Evolutionary conservation across 2,329 filamentous ascomycete species (phyloP), one percentile per base, ranked within the genome.

Genomic region (Colletotrichum falcatum): DNA sequence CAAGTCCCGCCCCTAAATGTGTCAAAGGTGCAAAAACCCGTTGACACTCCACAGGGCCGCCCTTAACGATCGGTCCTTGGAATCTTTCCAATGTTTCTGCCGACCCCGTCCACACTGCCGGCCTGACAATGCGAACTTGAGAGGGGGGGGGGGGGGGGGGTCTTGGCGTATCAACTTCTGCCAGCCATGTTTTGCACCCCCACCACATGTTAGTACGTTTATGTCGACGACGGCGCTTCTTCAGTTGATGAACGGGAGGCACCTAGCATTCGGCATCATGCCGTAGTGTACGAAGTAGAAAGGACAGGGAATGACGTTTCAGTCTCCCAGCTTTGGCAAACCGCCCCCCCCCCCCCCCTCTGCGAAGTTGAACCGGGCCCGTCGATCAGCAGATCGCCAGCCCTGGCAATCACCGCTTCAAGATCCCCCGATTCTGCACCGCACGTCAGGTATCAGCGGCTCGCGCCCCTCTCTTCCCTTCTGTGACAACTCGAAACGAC

Each of bases 331-430:
- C 28, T 35, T 44, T 26, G 49, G 16, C 33, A 56, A 56, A 28
- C 62, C 14, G n/a, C n/a, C n/a, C n/a, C n/a, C n/a, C n/a, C n/a
- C n/a, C n/a, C n/a, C n/a, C n/a, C n/a, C n/a, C n/a, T n/a, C 7
- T 23, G n/a, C 12, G 33, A 33, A 18, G n/a, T 53, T 23, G 55
- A 37, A 28, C 42, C 37, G 46, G 55, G 42, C 16, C 30, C 28
- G 49, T 66, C 26, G 66, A 70, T 70, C 62, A 33, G 66, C 28
- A 66, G 62, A 66, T 66, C 49, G n/a, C 59, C 26, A 51, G 37
- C 42, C 26, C 48, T 30, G 28, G 14, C 26, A 33, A 51, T 26
- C 49, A 14, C 61, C 30, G 33, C 30, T 46, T 33, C 26, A 26
- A 49, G 9, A 56, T 18, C 30, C 30, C 37, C 23, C n/a, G n/a